Base-by-base conservation (phyloP, 1,284 basidiomycete genomes). In the Trichosporon ovoides region DNA sequence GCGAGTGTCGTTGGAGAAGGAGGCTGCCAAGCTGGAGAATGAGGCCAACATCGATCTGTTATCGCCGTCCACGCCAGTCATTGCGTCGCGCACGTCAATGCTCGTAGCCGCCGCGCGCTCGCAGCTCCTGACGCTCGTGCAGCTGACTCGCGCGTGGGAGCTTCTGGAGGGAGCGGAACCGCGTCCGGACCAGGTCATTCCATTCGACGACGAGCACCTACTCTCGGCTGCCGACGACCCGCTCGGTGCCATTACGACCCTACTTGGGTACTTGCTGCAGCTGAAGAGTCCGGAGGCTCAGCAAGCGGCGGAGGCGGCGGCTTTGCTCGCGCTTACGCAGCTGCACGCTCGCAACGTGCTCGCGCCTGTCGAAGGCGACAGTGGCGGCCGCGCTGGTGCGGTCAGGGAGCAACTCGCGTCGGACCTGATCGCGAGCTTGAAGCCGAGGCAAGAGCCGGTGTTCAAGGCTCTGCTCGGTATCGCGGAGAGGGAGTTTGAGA, bases 121-220 rank as follows among this genome's bases (percentile, higher is more conserved):
- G 34, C 80, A 89, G 51, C 70, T 91, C 19, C 81, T 83, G 14
- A 85, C 88, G 7, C 79, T 96, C 24, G 82, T 88, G 49, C 82
- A 81, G 20, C 82, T 89, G 66, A 89, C 87, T 62, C 81, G 82
- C 20, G 86, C 86, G 0, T 87, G 89, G 67, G 78, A 76, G 4
- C 83, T 89, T 6, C 79, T 96, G 52, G 83, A 86, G 24, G 80
- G 83, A 51, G 86, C 87, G 52, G 90, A 88, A 85, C 60, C 62
- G 12, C 51, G 52, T 35, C 46, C 55, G 4, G 59, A 57, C 36
- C 54, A 54, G 10, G 49, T 64, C 3, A 46, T 64, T 18, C 59
- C 55, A 10, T 60, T 46, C 35, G 55, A 63, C 35, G 57, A 63
- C 49, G 67, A 64, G 33, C 58, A 58, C 19, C 14, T 50, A 7